Evolutionary conservation across 2,329 filamentous ascomycete genomes (phyloP), one percentile per base, ranked within the genome.

Genomic region (Falciphora oryzae): DNA sequence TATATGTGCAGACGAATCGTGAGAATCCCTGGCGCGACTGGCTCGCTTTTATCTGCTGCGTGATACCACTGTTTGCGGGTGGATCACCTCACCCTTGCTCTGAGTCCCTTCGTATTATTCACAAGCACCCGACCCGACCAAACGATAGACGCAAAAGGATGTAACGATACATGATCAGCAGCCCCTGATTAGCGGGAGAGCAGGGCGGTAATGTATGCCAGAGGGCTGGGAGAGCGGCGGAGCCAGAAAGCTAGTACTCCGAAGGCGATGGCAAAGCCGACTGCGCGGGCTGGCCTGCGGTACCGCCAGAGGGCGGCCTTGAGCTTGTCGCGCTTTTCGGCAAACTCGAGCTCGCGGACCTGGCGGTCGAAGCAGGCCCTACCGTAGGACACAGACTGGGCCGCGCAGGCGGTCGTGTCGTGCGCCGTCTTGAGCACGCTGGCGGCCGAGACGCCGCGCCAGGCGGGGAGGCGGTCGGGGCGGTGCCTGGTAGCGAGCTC

Each of bases 401-500:
- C 74, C 7, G 80, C 74, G 61, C 84, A 80, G 53, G 74, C 74
- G 58, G 79, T 61, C 25, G 60, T 73, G 71, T 84, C 79, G 16
- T 85, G 82, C 0, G 90, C 90, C 1, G 93, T 97, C 76, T 96
- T 97, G 63, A 99, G 83, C 10, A 92, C 92, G 74, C 93, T 97
- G 66, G 85, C 85, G 8, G 76, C 74, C 3, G 93, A 93, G 66
- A 99, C 89, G 22, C 76, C 77, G 66, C 81, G 80, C 93, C 93
- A 98, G 7, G 84, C 82, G 50, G 81, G 83, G 8, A 99, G 79
- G 0, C 79, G 81, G 69, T 92, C 85, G 0, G 94, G 95, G 1
- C 93, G 94, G 69, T 90, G 79, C 2, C 76, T 72, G 8, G 81
- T 75, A 74, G 89, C 90, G 0, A 98, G 81, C 32, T 73, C 73